phyloP scores from a whole-genome alignment of 2,329 filamentous ascomycete genomes.

The Microdochium paspali region DNA sequence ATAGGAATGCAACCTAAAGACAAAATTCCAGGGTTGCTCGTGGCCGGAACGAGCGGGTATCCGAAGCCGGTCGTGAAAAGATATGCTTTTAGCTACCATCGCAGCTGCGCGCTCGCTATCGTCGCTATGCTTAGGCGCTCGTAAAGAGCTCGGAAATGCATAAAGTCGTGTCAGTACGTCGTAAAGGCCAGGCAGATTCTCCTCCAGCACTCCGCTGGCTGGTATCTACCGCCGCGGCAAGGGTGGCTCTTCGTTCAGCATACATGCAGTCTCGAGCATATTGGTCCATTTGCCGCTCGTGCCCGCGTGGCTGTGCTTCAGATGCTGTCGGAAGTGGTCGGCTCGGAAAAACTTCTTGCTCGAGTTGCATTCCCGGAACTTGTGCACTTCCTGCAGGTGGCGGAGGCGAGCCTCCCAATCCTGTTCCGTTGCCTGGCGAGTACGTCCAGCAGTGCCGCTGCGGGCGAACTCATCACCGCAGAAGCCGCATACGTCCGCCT shows the following conservation, averaged over 20 bases:
- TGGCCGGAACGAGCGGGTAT: not conserved
- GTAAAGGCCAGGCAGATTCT: not conserved
- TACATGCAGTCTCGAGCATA: constrained; percentile 92
- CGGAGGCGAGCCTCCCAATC: constrained; percentile 83
- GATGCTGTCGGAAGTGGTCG: constrained; percentile 94
- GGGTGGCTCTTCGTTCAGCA: constrained; percentile 75
- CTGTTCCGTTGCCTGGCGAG: constrained; percentile 55
- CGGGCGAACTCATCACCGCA: constrained; percentile 82
- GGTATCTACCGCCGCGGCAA: constrained; percentile 30
- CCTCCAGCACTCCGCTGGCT: too few species aligned
- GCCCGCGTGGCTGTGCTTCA: constrained; percentile 95
- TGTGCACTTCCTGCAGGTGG: constrained; percentile 85
- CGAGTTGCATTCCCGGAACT: constrained; percentile 96
- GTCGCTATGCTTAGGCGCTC: not conserved
- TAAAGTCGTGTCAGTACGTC: too few species aligned
- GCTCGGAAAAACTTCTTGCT: constrained; percentile 97
- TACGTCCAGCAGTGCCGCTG: constrained; percentile 30
- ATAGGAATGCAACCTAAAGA: not conserved
- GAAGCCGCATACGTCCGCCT: constrained; percentile 81
- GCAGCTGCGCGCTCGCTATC: not conserved
- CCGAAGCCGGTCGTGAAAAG: not conserved
- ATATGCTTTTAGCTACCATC: not conserved
- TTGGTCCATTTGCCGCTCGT: constrained; percentile 99
- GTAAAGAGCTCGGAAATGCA: not conserved
- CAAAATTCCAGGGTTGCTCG: not conserved